Evolutionary conservation across 805 yeast genomes (phyloP), one percentile per base, ranked within the genome.

Genomic region (Spathaspora gorwiae): DNA sequence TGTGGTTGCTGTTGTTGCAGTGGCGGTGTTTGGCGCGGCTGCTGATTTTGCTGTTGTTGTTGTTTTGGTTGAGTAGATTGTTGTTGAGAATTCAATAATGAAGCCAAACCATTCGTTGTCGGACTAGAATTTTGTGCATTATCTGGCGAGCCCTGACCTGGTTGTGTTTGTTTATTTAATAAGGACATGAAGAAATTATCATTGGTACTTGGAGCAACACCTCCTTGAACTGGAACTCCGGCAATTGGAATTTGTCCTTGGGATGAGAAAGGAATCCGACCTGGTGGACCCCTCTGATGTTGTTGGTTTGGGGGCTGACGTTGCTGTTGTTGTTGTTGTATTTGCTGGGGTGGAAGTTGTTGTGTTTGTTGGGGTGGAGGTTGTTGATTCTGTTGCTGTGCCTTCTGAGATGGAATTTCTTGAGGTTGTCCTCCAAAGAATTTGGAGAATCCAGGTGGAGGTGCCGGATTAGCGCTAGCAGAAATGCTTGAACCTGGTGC

Each of bases 181-280:
- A 78, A 59, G 5, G 80, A 70, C 62, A 72, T 65, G 53, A 78
- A 74, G 48, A 78, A 78, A 12, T 69, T 56, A 47, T 75, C 79
- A 50, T 68, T 65, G n/a, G 57, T 47, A 13, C 50, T 35, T 15
- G 38, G 41, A 9, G 40, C n/a, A 19, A 32, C 30, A 26, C 12
- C 8, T 14, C 41, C 42, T 42, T 43, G 30, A 11, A 32, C 36
- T n/a, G 29, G 34, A 10, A 35, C 7, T 12, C 34, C 26, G 3
- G 50, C 31, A 19, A 19, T 19, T 26, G 45, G 44, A 14, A 12
- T 29, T 36, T 45, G 49, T 39, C 32, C 32, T 32, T 42, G 54
- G n/a, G 33, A 45, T 37, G 31, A 51, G 27, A 42, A 45, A 12
- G 45, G 51, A 24, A 47, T 50, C 15, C 43, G 59, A 9, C 14